Evolutionary conservation across 345 rosid genomes (phyloP), one percentile per base, ranked within the genome.

Genomic region (Sonneratia caseolaris): DNA sequence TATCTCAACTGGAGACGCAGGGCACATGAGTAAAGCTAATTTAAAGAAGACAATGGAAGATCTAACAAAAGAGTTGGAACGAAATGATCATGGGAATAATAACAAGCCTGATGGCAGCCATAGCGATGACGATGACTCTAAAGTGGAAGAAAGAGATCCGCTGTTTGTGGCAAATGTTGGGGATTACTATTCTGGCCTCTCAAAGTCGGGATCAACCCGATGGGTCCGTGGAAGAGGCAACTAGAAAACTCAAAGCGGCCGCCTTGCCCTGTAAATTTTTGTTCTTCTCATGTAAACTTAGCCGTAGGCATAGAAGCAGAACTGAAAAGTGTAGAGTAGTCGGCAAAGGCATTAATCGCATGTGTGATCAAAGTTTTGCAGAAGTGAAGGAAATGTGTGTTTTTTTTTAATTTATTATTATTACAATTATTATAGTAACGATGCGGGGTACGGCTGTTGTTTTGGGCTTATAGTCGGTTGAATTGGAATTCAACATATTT

Each of bases 131-230:
- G 75, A 77, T 16, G 82, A 78, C 42, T 66, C 74, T 21, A 83
- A 77, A 78, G 64, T 71, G 0, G 88, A 86, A 74, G 94, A 88
- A 65, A 81, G 96, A 79, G 97, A 95, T 83, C 97, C 97, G 10
- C 80, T 95, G 35, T 95, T 92, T 71, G 99, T 95, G 36, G 99
- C 96, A 68, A 91, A 93, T 66, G 94, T 93, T 10, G 97, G 97
- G 45, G 96, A 88, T 81, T 87, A 86, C 76, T 84, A 84, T 74
- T 82, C 96, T 0, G 85, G 96, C 57, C 70, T 87, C 77, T 77
- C 91, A 32, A 89, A 77, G 77, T 75, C 92, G 43, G 84, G 87
- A 32, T 89, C 92, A 22, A 68, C 86, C 66, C 79, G 91, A 70
- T 87, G 80, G 85, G 72, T 89, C 51, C 90, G 82, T 47, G 84